Base-by-base conservation (phyloP, 1,139 yeast species). In the Nakaseomyces uthaithaninus region DNA sequence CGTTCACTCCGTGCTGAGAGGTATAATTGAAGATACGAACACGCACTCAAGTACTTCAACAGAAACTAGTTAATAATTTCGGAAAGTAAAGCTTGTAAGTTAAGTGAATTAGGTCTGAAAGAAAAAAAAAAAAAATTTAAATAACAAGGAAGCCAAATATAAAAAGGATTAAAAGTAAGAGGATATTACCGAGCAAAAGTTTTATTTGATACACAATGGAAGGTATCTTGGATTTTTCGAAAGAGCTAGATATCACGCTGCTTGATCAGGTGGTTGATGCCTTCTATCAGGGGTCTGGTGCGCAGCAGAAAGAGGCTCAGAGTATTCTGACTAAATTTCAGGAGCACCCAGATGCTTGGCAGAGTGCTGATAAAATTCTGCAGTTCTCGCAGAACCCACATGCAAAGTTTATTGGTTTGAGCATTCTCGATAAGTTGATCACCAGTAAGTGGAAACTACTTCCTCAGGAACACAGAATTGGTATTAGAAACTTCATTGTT, bases 281-380 rank as follows among this genome's bases (percentile, higher is more conserved):
- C n/a, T 86, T 91, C 61, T 91, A 81, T 63, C 74, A 73, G 47
- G 94, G 94, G 6, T 71, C 84, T 8, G 95, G 95, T 22, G 70
- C 74, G 14, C 84, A 76, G 51, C 94, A 89, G 54, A 80, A 80
- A 52, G 72, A 74, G 48, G 98, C 99, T 10, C 96, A 86, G 63
- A 70, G 71, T 37, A 71, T 87, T 4, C 72, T 91, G 57, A 87
- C 91, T 37, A 80, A 80, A 64, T 89, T 91, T 61, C 96, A 93
- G 64, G 95, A 87, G 48, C 82, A 87, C 62, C 93, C 93, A 2
- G 95, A 91, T 52, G 82, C 96, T 24, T 91, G 99, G 99, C 86
- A 84, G 52, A 76, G 83, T 45, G 93, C 95, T 23, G 97, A 91
- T 57, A 79, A 82, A 60, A 89, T 91, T 46, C 71, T 91, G 52